A percentile compares a stretch with the other conserved stretches of the same genome.
phyloP scores from a whole-genome alignment of 2,329 filamentous ascomycete genomes.

The Alternaria solani region DNA sequence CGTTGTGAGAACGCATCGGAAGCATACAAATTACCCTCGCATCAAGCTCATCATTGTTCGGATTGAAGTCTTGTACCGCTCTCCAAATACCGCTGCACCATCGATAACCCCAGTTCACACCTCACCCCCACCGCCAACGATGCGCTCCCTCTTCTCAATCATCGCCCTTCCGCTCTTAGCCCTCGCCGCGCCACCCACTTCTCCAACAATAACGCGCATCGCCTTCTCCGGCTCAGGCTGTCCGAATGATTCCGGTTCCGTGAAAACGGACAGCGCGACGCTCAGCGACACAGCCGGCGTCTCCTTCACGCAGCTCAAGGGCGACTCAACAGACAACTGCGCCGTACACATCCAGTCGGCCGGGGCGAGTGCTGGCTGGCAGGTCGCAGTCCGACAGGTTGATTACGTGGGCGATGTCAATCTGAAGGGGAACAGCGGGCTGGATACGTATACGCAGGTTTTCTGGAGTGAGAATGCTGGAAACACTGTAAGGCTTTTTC shows the following conservation, averaged over 20 bases:
- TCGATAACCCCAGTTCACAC: background rate
- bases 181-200: conserved; percentile 29
- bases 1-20: background rate
- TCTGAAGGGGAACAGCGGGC: conserved; percentile 31
- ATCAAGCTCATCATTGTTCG: background rate
- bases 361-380: conserved; percentile 39
- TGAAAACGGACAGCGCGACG: conserved; percentile 20
- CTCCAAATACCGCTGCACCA: background rate
- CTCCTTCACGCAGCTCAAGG: conserved; percentile 34
- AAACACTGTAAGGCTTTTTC: conserved; percentile 33
- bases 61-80: background rate
- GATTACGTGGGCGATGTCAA: conserved; percentile 34
- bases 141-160: conserved; percentile 27
- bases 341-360: conserved; percentile 39
- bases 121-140: conserved; percentile 4
- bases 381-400: conserved; percentile 39
- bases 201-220: conserved; percentile 36
- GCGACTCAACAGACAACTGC: conserved; percentile 40
- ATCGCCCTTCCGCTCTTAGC: conserved; percentile 22
- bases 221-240: conserved; percentile 41
- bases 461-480: conserved; percentile 44
- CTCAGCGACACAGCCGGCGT: conserved; percentile 36
- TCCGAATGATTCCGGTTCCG: conserved; percentile 36
- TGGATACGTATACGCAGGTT: conserved; percentile 37
- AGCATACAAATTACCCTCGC: background rate